A percentile compares a stretch with the other conserved stretches of the same genome.
phyloP scores from a whole-genome alignment of 2,329 filamentous ascomycete genomes.

The Cercospora canescens region DNA sequence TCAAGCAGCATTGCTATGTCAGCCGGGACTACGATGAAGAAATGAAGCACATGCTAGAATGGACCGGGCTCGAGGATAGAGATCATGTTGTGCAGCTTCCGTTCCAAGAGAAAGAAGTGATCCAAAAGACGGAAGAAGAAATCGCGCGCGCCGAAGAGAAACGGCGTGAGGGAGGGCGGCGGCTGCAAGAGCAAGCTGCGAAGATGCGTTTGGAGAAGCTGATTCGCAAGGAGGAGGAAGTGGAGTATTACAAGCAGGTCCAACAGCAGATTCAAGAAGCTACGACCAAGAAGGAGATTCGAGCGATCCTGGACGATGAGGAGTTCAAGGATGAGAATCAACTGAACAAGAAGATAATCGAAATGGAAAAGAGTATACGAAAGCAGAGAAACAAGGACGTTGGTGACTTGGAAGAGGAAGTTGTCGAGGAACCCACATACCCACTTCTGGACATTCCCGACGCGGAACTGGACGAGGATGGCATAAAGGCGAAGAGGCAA shows the following conservation, averaged over 20 bases:
- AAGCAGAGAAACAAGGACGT: constrained; percentile 92
- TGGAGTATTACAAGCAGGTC: constrained; percentile 89
- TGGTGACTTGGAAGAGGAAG: constrained; percentile 75
- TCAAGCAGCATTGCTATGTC: constrained; percentile 87
- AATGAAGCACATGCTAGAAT: constrained; percentile 75
- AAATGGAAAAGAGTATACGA: constrained; percentile 86
- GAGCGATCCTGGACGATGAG: constrained; percentile 76
- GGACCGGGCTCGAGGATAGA: constrained; percentile 86
- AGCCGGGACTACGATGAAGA: constrained; percentile 82
- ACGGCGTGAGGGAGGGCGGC: constrained; percentile 88
- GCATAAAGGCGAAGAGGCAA: constrained; percentile 87
- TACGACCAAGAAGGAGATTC: constrained; percentile 87
- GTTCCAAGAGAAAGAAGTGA: constrained; percentile 83
- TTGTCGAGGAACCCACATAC: constrained; percentile 78
- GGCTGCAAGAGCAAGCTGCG: constrained; percentile 91
- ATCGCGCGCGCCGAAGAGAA: constrained; percentile 86
- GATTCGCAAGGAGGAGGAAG: constrained; percentile 91
- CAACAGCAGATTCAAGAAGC: constrained; percentile 67
- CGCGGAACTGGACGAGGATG: constrained; percentile 88
- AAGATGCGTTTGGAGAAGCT: constrained; percentile 96
- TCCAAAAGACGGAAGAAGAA: constrained; percentile 94
- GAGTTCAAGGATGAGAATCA: constrained; percentile 90
- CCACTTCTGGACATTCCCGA: constrained; percentile 86
- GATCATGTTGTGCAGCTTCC: constrained; percentile 91
- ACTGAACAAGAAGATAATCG: constrained; percentile 79